A percentile compares a stretch with the other conserved stretches of the same genome.
phyloP scores from a whole-genome alignment of 768 basidiomycete species.

The Agaricus sinodeliciosus region DNA sequence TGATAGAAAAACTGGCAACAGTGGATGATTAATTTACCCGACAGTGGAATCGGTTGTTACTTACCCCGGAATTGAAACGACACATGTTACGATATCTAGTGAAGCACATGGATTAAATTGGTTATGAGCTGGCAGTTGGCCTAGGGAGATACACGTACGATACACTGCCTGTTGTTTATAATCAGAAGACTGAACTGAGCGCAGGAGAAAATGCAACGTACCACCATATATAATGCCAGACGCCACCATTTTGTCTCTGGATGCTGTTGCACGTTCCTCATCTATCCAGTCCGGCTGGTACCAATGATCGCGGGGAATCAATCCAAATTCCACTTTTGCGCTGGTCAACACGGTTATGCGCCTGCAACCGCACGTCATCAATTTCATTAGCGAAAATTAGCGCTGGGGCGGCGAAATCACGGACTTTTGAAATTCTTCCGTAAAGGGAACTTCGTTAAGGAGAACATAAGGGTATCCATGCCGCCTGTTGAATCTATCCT shows the following conservation, averaged over 20 bases:
- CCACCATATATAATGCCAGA: conserved; percentile 38
- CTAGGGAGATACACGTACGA: conserved; percentile 11
- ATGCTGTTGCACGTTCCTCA: conserved; percentile 52
- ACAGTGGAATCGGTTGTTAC: conserved; percentile 13
- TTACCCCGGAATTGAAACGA: conserved; percentile 58
- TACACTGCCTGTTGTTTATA: conserved; percentile 17
- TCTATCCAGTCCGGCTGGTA: conserved; percentile 70
- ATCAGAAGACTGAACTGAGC: neutral
- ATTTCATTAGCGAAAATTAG: neutral
- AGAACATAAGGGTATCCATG: conserved; percentile 81
- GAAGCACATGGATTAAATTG: neutral
- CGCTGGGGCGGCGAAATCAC: conserved; percentile 13
- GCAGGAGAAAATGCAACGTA: neutral
- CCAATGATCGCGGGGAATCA: conserved; percentile 66
- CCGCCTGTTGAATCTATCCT: conserved; percentile 76
- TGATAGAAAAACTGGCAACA: conserved; percentile 56
- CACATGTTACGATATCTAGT: conserved; percentile 61
- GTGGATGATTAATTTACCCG: neutral
- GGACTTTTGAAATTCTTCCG: conserved; percentile 66
- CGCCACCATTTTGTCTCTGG: conserved; percentile 55
- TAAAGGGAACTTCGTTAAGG: conserved; percentile 77
- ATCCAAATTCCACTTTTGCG: conserved; percentile 40
- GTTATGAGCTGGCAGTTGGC: neutral
- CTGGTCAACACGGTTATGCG: conserved; percentile 23
- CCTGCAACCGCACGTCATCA: conserved; percentile 12